phyloP scores from a whole-genome alignment of 345 rosid species.

The Eucalyptus urophylla region DNA sequence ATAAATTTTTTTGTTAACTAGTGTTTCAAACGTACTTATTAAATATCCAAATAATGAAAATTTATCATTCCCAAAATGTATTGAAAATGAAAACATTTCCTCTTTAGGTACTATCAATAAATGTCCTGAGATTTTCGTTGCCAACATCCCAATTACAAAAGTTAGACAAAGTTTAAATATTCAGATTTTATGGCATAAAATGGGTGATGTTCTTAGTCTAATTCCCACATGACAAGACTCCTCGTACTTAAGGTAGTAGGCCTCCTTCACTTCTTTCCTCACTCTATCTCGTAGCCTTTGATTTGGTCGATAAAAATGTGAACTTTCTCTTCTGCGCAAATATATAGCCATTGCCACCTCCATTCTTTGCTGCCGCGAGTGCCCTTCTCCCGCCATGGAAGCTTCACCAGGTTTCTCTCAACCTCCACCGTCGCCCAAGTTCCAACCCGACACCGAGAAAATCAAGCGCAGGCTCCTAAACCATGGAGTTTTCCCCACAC shows the following conservation, averaged over 20 bases:
- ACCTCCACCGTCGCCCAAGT: conserved; percentile 8
- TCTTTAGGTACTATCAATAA: not conserved
- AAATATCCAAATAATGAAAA: rapidly evolving
- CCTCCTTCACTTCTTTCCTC: not conserved
- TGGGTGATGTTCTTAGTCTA: rapidly evolving
- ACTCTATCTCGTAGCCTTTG: not conserved
- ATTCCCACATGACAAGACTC: not conserved
- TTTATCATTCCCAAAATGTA: not conserved
- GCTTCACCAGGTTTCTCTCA: conserved; percentile 23
- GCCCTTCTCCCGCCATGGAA: conserved; percentile 24
- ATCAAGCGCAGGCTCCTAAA: conserved; percentile 43
- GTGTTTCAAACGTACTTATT: rapidly evolving
- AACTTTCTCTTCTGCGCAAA: not conserved
- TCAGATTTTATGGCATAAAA: not conserved
- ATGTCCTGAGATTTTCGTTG: not conserved
- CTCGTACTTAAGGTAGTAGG: not conserved
- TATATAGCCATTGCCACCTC: not conserved
- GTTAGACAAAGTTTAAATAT: rapidly evolving
- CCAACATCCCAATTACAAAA: not conserved
- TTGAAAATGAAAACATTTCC: not conserved
- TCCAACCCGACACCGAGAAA: conserved; percentile 49
- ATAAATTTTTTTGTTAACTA: not conserved
- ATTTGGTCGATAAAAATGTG: not conserved
- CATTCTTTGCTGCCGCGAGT: not conserved
- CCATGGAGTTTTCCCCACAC: conserved; percentile 54